Conservation (phyloP, 2,329 filamentous ascomycete genomes). For the Xylaria sp. region DNA sequence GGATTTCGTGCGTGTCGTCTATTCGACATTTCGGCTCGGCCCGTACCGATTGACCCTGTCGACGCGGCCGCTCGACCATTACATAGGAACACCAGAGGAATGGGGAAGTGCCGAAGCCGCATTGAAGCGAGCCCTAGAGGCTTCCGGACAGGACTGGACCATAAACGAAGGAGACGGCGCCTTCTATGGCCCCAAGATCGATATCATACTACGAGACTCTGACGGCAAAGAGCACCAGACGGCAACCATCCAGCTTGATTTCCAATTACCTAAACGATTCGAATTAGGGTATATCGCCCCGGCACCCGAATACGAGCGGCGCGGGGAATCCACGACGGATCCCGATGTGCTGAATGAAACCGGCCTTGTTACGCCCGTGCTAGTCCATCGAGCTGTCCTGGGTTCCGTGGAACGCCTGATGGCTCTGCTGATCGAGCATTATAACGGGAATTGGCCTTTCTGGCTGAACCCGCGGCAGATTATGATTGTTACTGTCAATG, state of each 20-base stretch:
- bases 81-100: conserved; percentile 78
- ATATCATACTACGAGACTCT: conserved; percentile 82
- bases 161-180: conserved; percentile 85
- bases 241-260: conserved; percentile 89
- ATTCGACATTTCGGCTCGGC: conserved; percentile 73
- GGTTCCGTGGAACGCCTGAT: conserved; percentile 87
- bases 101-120: conserved; percentile 75
- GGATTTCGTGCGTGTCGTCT: conserved; percentile 60
- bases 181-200: conserved; percentile 93
- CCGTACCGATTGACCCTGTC: conserved; percentile 82
- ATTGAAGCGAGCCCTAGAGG: conserved; percentile 70
- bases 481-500: conserved; percentile 78
- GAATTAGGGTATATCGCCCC: conserved; percentile 78
- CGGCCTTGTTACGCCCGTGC: conserved; percentile 75
- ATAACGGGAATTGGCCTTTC: conserved; percentile 84
- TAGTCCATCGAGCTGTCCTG: conserved; percentile 86
- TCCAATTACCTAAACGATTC: conserved; percentile 87
- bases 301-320: conserved; percentile 69
- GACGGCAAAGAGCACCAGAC: conserved; percentile 89
- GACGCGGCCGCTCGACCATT: conserved; percentile 79
- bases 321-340: conserved; percentile 62
- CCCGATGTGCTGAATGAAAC: conserved; percentile 60
- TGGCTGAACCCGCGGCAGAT: conserved; percentile 87
- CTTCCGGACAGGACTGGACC: conserved; percentile 74
- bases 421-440: conserved; percentile 86